A percentile compares a stretch with the other conserved stretches of the same genome.
phyloP scores from a whole-genome alignment of 2,329 filamentous ascomycete species.

The Phyllosticta capitalensis region DNA sequence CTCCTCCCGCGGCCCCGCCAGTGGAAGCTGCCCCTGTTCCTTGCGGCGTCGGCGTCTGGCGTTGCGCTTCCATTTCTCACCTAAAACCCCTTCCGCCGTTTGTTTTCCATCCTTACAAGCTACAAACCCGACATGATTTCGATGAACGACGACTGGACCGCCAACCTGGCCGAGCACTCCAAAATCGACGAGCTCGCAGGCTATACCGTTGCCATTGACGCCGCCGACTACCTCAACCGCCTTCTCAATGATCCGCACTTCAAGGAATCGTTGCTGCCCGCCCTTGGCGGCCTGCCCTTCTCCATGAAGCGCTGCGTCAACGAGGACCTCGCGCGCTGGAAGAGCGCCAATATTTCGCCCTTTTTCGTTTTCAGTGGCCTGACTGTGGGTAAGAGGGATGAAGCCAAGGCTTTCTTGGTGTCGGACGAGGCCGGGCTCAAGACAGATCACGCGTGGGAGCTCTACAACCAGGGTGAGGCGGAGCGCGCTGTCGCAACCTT shows the following conservation, averaged over 20 bases:
- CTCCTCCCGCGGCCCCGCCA: background rate
- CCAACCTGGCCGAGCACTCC: constrained; percentile 45
- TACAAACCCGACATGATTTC: constrained; percentile 29
- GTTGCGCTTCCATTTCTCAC: constrained; percentile 7
- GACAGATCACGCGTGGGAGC: constrained; percentile 72
- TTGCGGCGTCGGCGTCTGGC: background rate
- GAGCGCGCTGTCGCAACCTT: constrained; percentile 78
- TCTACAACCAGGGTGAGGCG: constrained; percentile 75
- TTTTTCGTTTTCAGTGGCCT: constrained; percentile 91
- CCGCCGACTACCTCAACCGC: constrained; percentile 75
- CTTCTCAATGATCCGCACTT: constrained; percentile 57
- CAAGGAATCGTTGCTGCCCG: constrained; percentile 80
- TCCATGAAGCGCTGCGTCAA: constrained; percentile 68
- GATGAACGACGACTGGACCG: constrained; percentile 49
- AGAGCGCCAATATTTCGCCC: constrained; percentile 59
- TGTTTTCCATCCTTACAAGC: background rate
- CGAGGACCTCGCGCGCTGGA: constrained; percentile 64
- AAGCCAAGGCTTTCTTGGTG: constrained; percentile 43
- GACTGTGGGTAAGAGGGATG: constrained; percentile 64
- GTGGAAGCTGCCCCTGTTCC: background rate
- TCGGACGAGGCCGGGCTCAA: constrained; percentile 55
- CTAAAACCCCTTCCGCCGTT: constrained; percentile 11
- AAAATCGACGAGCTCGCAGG: constrained; percentile 63
- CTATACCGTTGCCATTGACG: constrained; percentile 74
- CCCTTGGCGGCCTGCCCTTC: constrained; percentile 78